Base-by-base conservation (phyloP, 2,329 filamentous ascomycete species). In the Dothiorella sarmentorum region DNA sequence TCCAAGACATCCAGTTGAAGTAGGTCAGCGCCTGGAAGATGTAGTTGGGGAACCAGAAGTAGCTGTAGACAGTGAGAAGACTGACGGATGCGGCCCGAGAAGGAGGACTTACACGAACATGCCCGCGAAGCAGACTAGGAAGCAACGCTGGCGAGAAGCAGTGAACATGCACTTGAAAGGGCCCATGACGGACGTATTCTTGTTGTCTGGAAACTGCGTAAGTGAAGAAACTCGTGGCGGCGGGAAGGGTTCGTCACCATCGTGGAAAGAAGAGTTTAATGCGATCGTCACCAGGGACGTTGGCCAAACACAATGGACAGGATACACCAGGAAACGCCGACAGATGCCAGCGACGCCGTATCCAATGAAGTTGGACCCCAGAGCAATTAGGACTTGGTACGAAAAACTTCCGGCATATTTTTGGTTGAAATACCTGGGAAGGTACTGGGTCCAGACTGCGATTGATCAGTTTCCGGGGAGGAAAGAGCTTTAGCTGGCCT, bases 161-260 rank as follows among this genome's bases (percentile, higher is more conserved):
- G 66, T 88, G 89, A 3, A 88, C 88, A 70, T 80, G 37, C 72
- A 82, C 68, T 82, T 80, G 79, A 31, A 72, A 72, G 62, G 84
- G 81, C 53, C 53, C 1, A 20, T 11, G 4, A 57, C 53, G 1
- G 61, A 85, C 78, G 5, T 20, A 6, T 57, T 45, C 33, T 27
- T 40, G 2, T 64, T 81, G 64, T 90, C 87, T 67, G 91, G 88
- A n/a, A n/a, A n/a, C 77, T 91, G 85, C 60, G 9, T 53, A 2
- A 38, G 42, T 33, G 35, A 15, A 9, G 10, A 10, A 4, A 4
- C 18, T 4, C 11, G 2, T 4, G 7, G n/a, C n/a, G 11, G 29
- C 4, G 87, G 1, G 77, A 78, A 0, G 88, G 87, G 86, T 86
- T 90, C 59, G 90, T 89, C 84, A 90, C 89, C 11, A 86, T 83